Conservation (phyloP, 208 protist genomes). For the Acanthamoeba lenticulata region DNA sequence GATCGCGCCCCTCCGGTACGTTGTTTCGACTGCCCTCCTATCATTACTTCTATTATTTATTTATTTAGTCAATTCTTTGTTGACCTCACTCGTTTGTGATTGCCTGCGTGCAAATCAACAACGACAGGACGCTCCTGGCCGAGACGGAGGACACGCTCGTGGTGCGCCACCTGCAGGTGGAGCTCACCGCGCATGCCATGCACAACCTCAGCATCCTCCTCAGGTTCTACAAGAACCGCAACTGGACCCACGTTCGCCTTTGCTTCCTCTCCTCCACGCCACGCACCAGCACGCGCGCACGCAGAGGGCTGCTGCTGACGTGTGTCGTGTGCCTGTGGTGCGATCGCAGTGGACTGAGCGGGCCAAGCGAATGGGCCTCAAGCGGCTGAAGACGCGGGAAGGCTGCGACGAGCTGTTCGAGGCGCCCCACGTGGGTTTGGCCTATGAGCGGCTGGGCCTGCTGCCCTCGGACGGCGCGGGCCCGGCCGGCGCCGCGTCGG, state of each 20-base stretch:
- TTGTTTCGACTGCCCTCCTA: not conserved
- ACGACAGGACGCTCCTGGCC: not conserved
- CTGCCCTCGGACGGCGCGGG: not conserved
- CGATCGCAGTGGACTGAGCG: not conserved
- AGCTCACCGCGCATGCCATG: not conserved
- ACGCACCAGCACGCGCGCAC: not conserved
- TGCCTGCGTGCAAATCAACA: not conserved
- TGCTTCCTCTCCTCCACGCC: not conserved
- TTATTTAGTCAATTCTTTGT: too few relatives aligned
- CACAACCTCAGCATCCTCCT: slow-evolving; percentile 14
- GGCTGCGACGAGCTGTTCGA: slow-evolving; percentile 29
- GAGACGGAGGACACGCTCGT: not conserved
- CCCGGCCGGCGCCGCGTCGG: not conserved
- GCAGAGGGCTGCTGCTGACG: not conserved
- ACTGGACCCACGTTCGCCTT: not conserved
- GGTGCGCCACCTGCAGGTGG: slow-evolving; percentile 8
- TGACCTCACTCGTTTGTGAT: not conserved
- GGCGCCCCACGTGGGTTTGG: not conserved
- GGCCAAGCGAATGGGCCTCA: not conserved
- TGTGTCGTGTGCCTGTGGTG: not conserved
- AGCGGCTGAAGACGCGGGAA: not conserved
- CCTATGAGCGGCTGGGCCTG: not conserved
- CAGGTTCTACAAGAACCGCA: slow-evolving; percentile 23
- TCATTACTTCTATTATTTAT: not conserved
- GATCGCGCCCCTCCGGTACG: not conserved